Conservation (phyloP, 805 yeast genomes). For the Ogataea minuta region DNA sequence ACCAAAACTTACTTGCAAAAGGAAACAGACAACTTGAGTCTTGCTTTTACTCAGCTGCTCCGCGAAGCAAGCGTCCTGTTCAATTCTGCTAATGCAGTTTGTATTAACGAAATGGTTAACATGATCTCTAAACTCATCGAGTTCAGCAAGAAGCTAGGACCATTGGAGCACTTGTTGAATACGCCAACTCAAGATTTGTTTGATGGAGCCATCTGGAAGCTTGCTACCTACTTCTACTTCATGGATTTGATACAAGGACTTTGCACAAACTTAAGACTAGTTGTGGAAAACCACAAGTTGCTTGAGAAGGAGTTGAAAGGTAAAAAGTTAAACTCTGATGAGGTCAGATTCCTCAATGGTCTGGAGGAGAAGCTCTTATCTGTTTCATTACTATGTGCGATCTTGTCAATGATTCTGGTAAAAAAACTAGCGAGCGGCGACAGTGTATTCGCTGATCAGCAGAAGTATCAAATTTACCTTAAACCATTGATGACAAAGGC, state of each 20-base stretch:
- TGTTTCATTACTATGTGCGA: conserved; percentile 3
- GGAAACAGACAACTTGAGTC: conserved; percentile 2
- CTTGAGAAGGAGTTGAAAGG: conserved; percentile 6
- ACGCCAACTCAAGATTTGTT: not conserved
- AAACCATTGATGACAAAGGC: conserved; percentile 8
- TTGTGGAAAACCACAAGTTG: conserved; percentile 3
- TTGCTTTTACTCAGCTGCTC: not conserved
- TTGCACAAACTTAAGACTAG: conserved; percentile 2
- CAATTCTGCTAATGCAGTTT: conserved; percentile 8
- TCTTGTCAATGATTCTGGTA: conserved; percentile 3
- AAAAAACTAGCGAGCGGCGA: conserved; percentile 5
- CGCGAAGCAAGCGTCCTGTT: conserved; percentile 3
- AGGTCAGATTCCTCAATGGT: conserved; percentile 4
- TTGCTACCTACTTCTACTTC: conserved; percentile 6
- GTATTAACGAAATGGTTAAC: conserved; percentile 10
- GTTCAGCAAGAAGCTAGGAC: conserved; percentile 4
- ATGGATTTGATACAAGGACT: conserved; percentile 10
- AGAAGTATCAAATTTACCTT: conserved; percentile 7
- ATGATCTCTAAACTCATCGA: conserved; percentile 4
- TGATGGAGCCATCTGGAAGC: conserved; percentile 8
- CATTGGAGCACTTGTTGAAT: conserved; percentile 6
- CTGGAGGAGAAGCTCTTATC: not conserved
- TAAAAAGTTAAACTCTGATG: conserved; percentile 5
- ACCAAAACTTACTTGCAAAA: not conserved
- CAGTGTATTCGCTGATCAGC: conserved; percentile 7